Conservation (phyloP, 305 asterid genomes). For the Fraxinus ornus region DNA sequence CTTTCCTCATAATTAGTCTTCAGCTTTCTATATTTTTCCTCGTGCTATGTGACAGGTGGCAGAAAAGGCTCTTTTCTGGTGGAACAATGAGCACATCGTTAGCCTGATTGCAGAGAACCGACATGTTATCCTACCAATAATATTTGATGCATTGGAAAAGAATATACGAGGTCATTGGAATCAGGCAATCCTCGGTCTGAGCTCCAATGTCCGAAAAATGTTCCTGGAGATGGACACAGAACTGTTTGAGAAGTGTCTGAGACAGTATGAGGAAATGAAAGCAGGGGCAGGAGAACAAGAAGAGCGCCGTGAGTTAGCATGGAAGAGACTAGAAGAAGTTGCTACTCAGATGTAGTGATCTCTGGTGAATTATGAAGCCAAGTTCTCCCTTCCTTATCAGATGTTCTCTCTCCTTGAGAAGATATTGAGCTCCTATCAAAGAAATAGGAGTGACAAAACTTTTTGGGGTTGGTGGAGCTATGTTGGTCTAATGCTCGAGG, state of each 20-base stretch:
- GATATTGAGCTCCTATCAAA: background rate
- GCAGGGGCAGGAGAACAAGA: constrained; percentile 51
- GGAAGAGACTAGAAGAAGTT: constrained; percentile 79
- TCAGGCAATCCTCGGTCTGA: constrained; percentile 81
- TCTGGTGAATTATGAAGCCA: constrained; percentile 5
- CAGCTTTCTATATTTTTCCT: constrained; percentile 20
- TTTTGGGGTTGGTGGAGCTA: constrained; percentile 32
- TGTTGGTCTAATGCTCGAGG: constrained; percentile 25
- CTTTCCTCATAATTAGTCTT: background rate
- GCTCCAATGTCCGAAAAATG: constrained; percentile 80
- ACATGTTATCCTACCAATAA: constrained; percentile 69
- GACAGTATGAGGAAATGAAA: constrained; percentile 48
- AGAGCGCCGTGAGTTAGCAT: constrained; percentile 50
- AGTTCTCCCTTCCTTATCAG: constrained; percentile 1
- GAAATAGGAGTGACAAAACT: constrained; percentile 1
- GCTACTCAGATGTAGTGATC: constrained; percentile 39
- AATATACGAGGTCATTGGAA: constrained; percentile 79
- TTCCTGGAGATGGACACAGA: constrained; percentile 85
- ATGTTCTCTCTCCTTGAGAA: background rate
- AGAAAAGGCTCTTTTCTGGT: constrained; percentile 91
- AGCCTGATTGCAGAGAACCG: constrained; percentile 76
- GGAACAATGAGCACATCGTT: constrained; percentile 95
- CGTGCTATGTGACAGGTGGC: constrained; percentile 61
- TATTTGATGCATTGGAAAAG: constrained; percentile 70
- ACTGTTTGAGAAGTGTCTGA: constrained; percentile 72